A percentile compares a stretch with the other conserved stretches of the same genome.
phyloP scores from a whole-genome alignment of 371 early-diverging fungal species.

The Syncephalastrum racemosum region DNA sequence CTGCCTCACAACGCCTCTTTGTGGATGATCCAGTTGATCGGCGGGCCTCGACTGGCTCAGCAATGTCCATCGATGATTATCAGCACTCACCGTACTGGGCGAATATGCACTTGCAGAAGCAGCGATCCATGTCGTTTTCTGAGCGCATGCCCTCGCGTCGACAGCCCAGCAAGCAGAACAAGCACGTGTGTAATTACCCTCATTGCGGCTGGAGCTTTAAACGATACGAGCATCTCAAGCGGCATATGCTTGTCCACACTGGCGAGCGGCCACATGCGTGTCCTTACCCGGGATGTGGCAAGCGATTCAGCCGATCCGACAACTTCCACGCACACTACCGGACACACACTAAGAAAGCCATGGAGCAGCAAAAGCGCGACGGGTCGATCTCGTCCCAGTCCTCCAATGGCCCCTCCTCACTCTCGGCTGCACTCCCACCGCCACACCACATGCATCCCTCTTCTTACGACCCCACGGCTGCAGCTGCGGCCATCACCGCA shows the following conservation, averaged over 20 bases:
- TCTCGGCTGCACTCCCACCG: not conserved
- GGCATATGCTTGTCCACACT: conserved; percentile 77
- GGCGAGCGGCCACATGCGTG: conserved; percentile 70
- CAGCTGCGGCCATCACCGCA: conserved; percentile 4
- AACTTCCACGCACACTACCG: conserved; percentile 67
- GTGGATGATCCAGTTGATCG: conserved; percentile 15
- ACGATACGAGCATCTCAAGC: conserved; percentile 82
- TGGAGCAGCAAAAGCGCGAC: conserved; percentile 31
- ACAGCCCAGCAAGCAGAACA: conserved; percentile 43
- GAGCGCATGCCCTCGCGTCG: conserved; percentile 20
- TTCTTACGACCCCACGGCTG: conserved; percentile 2
- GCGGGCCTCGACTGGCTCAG: conserved; percentile 21
- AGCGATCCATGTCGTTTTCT: conserved; percentile 25
- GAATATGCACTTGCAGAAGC: conserved; percentile 14
- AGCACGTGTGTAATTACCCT: conserved; percentile 56
- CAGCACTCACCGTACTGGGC: conserved; percentile 34
- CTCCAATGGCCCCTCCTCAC: not conserved
- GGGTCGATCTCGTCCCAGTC: not conserved
- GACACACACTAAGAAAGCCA: conserved; percentile 50
- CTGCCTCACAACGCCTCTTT: conserved; percentile 4
- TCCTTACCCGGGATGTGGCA: conserved; percentile 65
- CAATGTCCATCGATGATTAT: conserved; percentile 21
- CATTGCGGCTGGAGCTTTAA: conserved; percentile 69
- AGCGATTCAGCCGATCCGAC: conserved; percentile 76
- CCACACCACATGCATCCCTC: conserved; percentile 1